Evolutionary conservation across 495 filamentous ascomycete species (phyloP).

Genomic region (Aspergillus panamensis): DNA sequence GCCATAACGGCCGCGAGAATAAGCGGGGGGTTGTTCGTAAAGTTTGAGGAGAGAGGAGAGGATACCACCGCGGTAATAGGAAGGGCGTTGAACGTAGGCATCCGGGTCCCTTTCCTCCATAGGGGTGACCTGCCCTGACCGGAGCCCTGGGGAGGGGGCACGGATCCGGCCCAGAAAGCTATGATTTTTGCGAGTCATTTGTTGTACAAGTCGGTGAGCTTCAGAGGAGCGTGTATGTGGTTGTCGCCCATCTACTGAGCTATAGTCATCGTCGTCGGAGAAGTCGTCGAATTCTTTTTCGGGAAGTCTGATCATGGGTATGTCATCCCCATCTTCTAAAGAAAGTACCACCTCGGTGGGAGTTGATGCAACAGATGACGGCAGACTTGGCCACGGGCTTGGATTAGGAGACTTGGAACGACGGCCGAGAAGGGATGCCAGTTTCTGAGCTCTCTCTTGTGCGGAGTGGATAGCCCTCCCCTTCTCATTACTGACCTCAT

Average conservation of each 20-base stretch:
- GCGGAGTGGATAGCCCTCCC: conserved; percentile 36
- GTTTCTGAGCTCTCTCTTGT: conserved; percentile 33
- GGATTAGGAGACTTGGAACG: conserved; percentile 32
- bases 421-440: conserved; percentile 36
- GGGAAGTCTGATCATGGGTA: conserved; percentile 36
- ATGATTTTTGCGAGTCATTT: conserved; percentile 41
- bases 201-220: conserved; percentile 35
- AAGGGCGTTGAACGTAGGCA: conserved; percentile 64
- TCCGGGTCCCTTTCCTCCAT: conserved; percentile 57
- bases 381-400: conserved; percentile 29
- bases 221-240: conserved; percentile 31
- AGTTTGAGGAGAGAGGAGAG: conserved; percentile 76
- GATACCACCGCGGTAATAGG: conserved; percentile 71
- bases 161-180: conserved; percentile 37
- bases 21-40: conserved; percentile 46
- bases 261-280: conserved; percentile 36
- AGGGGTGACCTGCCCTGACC: conserved; percentile 59
- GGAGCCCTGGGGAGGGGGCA: conserved; percentile 37
- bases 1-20: conserved; percentile 30
- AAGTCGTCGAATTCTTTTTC: conserved; percentile 37
- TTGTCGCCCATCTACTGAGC: conserved; percentile 29
- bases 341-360: conserved; percentile 30
- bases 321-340: conserved; percentile 38
- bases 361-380: conserved; percentile 32
- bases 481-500: conserved; percentile 42